Conservation (phyloP, 2,329 filamentous ascomycete species). For the Hypoxylon sp. region DNA sequence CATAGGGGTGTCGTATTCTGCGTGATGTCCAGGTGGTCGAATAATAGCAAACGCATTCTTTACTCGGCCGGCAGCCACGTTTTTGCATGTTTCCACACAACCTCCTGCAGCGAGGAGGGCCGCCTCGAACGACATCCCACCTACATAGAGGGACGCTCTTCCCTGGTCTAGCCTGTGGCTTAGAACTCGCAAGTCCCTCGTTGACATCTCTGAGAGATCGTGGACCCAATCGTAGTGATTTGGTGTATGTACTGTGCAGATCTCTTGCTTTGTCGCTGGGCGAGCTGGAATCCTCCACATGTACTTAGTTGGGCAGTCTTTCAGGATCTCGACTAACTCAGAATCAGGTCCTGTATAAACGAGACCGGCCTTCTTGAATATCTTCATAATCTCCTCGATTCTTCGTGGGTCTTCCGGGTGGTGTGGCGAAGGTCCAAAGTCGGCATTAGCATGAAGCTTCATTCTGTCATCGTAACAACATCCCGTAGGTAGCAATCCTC, state of each 20-base stretch:
- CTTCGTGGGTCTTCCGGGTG: conserved; percentile 95
- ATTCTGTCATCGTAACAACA: conserved; percentile 94
- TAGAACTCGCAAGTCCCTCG: conserved; percentile 77
- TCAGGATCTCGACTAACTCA: conserved; percentile 67
- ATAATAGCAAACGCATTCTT: conserved; percentile 98
- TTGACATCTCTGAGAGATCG: conserved; percentile 66
- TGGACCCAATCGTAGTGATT: conserved; percentile 86
- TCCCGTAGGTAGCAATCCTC: conserved; percentile 76
- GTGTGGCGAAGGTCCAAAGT: conserved; percentile 79
- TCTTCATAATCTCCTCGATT: conserved; percentile 93
- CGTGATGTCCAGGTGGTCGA: conserved; percentile 94
- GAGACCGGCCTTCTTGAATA: conserved; percentile 85
- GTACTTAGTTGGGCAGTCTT: conserved; percentile 70
- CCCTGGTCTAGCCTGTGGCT: conserved; percentile 74
- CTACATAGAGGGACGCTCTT: conserved; percentile 86
- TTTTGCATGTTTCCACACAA: conserved; percentile 94
- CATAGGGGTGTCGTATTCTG: conserved; percentile 87
- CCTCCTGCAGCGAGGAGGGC: conserved; percentile 89
- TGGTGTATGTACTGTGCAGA: conserved; percentile 83
- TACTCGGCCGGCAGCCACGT: conserved; percentile 85
- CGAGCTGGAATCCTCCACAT: conserved; percentile 86
- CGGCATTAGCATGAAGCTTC: conserved; percentile 93
- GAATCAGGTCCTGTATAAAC: conserved; percentile 74
- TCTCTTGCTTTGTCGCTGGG: conserved; percentile 83
- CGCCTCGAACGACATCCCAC: conserved; percentile 83